These are phyloP conservation scores for Clavispora asparagi DNA, from an alignment of 805 yeast species.

Conservation along the genomic window DNA sequence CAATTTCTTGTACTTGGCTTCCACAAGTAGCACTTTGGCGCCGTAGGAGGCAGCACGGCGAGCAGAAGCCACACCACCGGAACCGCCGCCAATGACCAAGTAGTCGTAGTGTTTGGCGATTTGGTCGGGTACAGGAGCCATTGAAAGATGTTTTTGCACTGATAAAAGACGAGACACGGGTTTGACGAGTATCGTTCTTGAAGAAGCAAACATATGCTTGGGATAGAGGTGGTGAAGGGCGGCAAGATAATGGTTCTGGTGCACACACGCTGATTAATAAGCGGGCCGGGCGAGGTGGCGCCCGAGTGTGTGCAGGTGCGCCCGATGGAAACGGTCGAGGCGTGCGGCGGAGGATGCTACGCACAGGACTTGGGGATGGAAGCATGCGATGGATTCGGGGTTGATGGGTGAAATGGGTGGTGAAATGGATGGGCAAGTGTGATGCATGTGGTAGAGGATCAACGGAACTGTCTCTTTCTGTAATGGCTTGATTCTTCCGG, in stretches of 20 bases:
- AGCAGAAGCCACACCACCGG: slow-evolving; percentile 98
- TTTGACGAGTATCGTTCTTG: background rate
- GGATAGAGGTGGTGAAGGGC: background rate
- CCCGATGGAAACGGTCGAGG: too few relatives aligned
- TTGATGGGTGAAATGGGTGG: too few relatives aligned
- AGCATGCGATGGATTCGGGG: too few relatives aligned
- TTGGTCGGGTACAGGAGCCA: slow-evolving; percentile 49
- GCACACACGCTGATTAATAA: slow-evolving; percentile 2
- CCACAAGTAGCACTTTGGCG: slow-evolving; percentile 79
- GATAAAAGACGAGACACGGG: slow-evolving; percentile 13
- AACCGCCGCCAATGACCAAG: slow-evolving; percentile 97
- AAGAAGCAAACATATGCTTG: slow-evolving; percentile 2
- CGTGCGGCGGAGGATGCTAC: too few relatives aligned
- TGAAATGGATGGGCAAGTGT: too few relatives aligned
- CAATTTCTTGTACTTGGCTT: slow-evolving; percentile 58
- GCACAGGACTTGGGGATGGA: too few relatives aligned
- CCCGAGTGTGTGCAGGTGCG: background rate
- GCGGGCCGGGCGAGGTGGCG: background rate
- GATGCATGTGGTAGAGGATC: too few relatives aligned
- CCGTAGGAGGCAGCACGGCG: slow-evolving; percentile 95
- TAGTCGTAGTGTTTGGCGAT: slow-evolving; percentile 66
- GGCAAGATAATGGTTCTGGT: background rate
- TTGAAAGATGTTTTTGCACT: slow-evolving; percentile 32
- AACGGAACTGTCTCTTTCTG: too few relatives aligned
- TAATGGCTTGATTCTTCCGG: too few relatives aligned